Conservation (phyloP, 257 asterid species). For the Mentha longifolia region DNA sequence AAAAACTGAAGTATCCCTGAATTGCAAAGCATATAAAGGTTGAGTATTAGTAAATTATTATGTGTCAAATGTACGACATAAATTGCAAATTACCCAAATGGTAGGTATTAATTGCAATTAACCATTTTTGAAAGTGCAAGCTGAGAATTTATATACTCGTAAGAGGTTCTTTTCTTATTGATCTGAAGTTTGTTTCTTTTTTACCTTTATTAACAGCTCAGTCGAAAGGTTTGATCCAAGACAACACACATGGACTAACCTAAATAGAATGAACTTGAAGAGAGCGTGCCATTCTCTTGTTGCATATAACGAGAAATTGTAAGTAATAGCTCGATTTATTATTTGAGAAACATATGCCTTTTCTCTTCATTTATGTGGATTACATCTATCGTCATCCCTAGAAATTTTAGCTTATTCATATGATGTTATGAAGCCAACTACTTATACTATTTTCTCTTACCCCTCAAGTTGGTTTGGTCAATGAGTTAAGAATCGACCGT, state of each 20-base stretch:
- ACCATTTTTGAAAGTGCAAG: too few relatives aligned
- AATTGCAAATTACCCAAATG: too few relatives aligned
- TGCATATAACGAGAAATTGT: slow-evolving; percentile 62
- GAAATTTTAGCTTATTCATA: neutral
- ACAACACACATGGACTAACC: slow-evolving; percentile 58
- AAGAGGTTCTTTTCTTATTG: slow-evolving; percentile 1
- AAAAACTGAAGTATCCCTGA: too few relatives aligned
- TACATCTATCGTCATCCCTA: neutral
- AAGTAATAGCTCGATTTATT: slow-evolving; percentile 32
- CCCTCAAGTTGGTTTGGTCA: neutral
- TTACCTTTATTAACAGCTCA: slow-evolving; percentile 49
- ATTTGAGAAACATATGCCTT: neutral
- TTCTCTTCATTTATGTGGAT: neutral
- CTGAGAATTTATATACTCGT: too few relatives aligned
- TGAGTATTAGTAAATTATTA: too few relatives aligned
- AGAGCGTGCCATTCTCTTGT: slow-evolving; percentile 73
- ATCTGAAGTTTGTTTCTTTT: slow-evolving; percentile 8
- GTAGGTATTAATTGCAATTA: too few relatives aligned
- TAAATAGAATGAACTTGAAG: slow-evolving; percentile 48
- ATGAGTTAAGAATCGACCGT: neutral
- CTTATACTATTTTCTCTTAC: neutral
- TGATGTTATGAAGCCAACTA: neutral
- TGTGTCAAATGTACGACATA: too few relatives aligned
- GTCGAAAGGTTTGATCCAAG: slow-evolving; percentile 83
- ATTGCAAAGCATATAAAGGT: too few relatives aligned